Evolutionary conservation across 1,284 basidiomycete species (phyloP).

Genomic region (Rhizoctonia solani): DNA sequence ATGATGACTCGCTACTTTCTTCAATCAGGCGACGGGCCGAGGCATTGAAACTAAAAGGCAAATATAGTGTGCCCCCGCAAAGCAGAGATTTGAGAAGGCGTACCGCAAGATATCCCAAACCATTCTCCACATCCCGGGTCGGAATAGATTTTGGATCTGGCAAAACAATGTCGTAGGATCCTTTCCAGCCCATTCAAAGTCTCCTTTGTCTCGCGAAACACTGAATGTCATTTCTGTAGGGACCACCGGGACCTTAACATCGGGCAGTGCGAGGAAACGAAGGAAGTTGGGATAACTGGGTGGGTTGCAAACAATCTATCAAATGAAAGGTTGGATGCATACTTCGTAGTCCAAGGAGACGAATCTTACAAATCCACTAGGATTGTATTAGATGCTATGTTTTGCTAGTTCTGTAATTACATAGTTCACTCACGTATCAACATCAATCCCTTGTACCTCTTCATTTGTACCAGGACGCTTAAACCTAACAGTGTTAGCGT

Average conservation of each 20-base stretch:
- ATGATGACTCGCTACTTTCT: slow-evolving; percentile 26
- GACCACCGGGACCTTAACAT: slow-evolving; percentile 53
- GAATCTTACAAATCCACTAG: slow-evolving; percentile 57
- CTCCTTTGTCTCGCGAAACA: slow-evolving; percentile 68
- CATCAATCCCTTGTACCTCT: slow-evolving; percentile 54
- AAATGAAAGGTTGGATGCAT: background rate
- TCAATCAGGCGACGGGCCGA: slow-evolving; percentile 57
- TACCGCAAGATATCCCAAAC: slow-evolving; percentile 67
- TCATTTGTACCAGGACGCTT: slow-evolving; percentile 45
- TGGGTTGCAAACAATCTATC: slow-evolving; percentile 76
- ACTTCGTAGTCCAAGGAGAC: background rate
- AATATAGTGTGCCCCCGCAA: background rate
- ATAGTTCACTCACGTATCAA: slow-evolving; percentile 65
- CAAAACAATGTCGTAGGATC: slow-evolving; percentile 67
- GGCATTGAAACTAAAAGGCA: slow-evolving; percentile 69
- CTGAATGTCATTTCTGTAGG: slow-evolving; percentile 80
- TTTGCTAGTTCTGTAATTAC: slow-evolving; percentile 1
- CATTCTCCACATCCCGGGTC: slow-evolving; percentile 73
- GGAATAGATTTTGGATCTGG: slow-evolving; percentile 63
- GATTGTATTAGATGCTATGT: slow-evolving; percentile 1
- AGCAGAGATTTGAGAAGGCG: background rate
- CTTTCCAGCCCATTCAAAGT: slow-evolving; percentile 76
- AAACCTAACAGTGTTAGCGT: slow-evolving; percentile 76
- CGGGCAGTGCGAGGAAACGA: slow-evolving; percentile 62
- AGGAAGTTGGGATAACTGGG: slow-evolving; percentile 83